Base-by-base conservation (phyloP, 768 basidiomycete genomes). In the Porpolomopsis calyptriformis region DNA sequence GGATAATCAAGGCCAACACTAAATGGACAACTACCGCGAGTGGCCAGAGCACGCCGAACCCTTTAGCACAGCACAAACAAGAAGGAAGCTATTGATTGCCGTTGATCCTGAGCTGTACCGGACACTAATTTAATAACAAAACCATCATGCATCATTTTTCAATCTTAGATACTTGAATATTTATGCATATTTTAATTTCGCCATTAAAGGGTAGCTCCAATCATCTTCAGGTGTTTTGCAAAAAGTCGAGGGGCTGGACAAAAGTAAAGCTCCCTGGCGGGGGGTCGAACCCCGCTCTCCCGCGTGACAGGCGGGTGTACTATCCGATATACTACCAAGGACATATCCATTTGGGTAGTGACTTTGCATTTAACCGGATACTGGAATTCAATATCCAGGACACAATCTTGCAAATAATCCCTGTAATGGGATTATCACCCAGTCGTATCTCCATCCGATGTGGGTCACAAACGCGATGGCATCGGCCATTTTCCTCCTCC, bases 211-310 rank as follows among this genome's bases (percentile, higher is more conserved):
- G n/a, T n/a, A n/a, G n/a, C n/a, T n/a, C n/a, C n/a, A n/a, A n/a
- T n/a, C n/a, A n/a, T n/a, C n/a, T n/a, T n/a, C n/a, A n/a, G n/a
- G n/a, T n/a, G n/a, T n/a, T n/a, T n/a, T 31, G 14, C 7, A 14
- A 14, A 7, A 31, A 31, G 29, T 31, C 29, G 29, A 31, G 14
- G 14, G 29, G 29, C 7, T 31, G 29, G 25, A 39, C 36, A 47
- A 29, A 47, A 35, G n/a, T n/a, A 36, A 23, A 46, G 20, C 55
- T 56, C 53, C 52, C 51, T 49, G 49, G 48, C 53, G 52, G 53
- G 53, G 55, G 53, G 51, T 56, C 55, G 55, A 56, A 56, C 53
- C 53, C 55, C 53, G 55, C 55, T 56, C 47, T 53, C 55, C 46
- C 55, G 55, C 55, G 55, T 56, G 55, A 56, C 55, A 56, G 48